Percentiles rank a stretch among this genome's conserved stretches.
These are phyloP conservation scores for Marasmius tenuissimus DNA, from an alignment of 1,284 basidiomycete genomes.

Conservation along the genomic window DNA sequence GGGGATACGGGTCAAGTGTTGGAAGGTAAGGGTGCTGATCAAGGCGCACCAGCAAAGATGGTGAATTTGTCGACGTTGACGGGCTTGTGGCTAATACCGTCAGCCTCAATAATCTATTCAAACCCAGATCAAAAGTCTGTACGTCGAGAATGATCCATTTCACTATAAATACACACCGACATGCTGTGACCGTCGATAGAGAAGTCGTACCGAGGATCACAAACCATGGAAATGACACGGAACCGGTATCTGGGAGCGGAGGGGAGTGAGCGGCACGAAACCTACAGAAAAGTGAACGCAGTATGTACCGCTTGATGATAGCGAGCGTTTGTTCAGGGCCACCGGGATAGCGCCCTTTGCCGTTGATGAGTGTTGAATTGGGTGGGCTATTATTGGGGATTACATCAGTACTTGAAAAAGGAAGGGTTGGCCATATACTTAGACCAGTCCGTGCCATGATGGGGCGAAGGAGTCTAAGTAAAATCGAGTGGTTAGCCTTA, in stretches of 20 bases:
- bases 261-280: too few relatives aligned
- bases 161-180: constrained; percentile 10
- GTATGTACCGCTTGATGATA: constrained; percentile 17
- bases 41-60: constrained; percentile 14
- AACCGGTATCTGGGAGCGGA: constrained; percentile 24
- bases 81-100: constrained; percentile 28
- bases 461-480: constrained; percentile 17
- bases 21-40: too few relatives aligned
- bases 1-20: too few relatives aligned
- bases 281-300: too few relatives aligned
- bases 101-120: constrained; percentile 29
- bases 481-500: not conserved
- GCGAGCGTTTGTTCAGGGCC: constrained; percentile 17
- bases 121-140: too few relatives aligned
- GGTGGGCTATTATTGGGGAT: not conserved
- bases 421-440: not conserved
- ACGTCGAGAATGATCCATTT: too few relatives aligned
- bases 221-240: constrained; percentile 26
- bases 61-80: constrained; percentile 22
- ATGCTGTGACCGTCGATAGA: constrained; percentile 32
- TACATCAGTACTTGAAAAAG: not conserved
- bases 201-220: constrained; percentile 27
- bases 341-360: not conserved
- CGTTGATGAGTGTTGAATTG: not conserved
- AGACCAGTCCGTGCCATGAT: constrained; percentile 18